These are phyloP conservation scores for Dictyostelium intermedium DNA, from an alignment of 78 protist species.

Conservation along the genomic window DNA sequence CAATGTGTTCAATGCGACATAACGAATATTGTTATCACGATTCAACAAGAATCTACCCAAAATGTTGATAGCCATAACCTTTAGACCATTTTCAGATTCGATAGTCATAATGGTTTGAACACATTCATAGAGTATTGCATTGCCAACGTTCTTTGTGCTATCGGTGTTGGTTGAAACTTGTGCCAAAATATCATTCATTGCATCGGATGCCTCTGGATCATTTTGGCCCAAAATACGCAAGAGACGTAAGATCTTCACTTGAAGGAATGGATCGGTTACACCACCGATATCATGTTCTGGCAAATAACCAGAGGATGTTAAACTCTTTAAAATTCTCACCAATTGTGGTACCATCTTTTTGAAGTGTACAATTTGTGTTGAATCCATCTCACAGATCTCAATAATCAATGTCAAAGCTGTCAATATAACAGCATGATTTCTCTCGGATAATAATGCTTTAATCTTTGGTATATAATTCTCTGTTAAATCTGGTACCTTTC, in stretches of 20 bases:
- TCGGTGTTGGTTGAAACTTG: slow-evolving; percentile 98
- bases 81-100: slow-evolving; percentile 89
- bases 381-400: slow-evolving; percentile 85
- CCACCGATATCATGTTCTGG: slow-evolving; percentile 98
- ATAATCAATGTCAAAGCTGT: slow-evolving; percentile 88
- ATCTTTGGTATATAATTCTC: slow-evolving; percentile 89
- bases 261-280: slow-evolving; percentile 98
- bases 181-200: slow-evolving; percentile 97
- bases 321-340: slow-evolving; percentile 86
- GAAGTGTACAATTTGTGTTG: slow-evolving; percentile 35
- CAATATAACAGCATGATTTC: slow-evolving; percentile 91
- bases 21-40: slow-evolving; percentile 96
- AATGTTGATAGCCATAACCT: slow-evolving; percentile 96
- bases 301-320: slow-evolving; percentile 88
- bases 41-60: slow-evolving; percentile 96
- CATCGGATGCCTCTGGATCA: slow-evolving; percentile 85
- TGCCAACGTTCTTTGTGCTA: slow-evolving; percentile 93
- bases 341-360: slow-evolving; percentile 83
- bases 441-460: slow-evolving; percentile 72
- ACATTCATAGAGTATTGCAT: slow-evolving; percentile 97
- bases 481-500: slow-evolving; percentile 91
- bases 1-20: slow-evolving; percentile 93
- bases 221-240: slow-evolving; percentile 91
- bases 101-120: slow-evolving; percentile 96
- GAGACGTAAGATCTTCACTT: slow-evolving; percentile 92